Base-by-base conservation (phyloP, 140 eudicot species). In the Bidens hawaiensis region DNA sequence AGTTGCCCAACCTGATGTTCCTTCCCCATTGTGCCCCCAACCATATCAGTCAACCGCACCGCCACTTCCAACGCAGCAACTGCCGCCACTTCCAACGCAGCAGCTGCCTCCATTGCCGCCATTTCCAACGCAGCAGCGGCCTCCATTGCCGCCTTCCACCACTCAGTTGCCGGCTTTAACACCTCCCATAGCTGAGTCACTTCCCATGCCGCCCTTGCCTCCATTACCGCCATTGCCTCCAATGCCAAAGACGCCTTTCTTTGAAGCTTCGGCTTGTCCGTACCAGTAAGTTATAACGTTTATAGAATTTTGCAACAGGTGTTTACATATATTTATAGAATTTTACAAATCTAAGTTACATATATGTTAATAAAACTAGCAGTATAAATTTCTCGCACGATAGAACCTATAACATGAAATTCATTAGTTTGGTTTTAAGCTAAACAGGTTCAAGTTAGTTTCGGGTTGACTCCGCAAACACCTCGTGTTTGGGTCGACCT, bases 191-290 rank as follows among this genome's bases (percentile, higher is more conserved):
- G 13, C 47, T 6, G 18, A 43, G 34, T 69, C 79, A 11, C 71
- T 69, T 0, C 59, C 68, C 4, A 48, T 65, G 38, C 60, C 77
- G 3, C 41, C 58, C 8, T 40, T 67, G 30, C 79, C 74, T 5
- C 51, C 62, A 0, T 40, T 74, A 19, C 79, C 79, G 1, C 50
- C 75, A 5, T 67, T 74, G 69, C 79, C 79, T 1, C 78, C 78
- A 5, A 55, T 71, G 78, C 83, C 94, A 25, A 59, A 76, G 3
- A n/a, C 34, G 15, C 91, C 86, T 4, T 76, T 82, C 58, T 45
- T 78, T 10, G 79, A 91, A 53, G 88, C 85, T 69, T 84, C 96
- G 9, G 86, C 96, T 45, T 91, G 96, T 60, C 57, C 96, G 0
- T 65, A 72, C 63, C 78, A 75, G 98, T 91, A 80, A 82, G 89